A percentile compares a stretch with the other conserved stretches of the same genome.
These are phyloP conservation scores for Murraya koenigii DNA, from an alignment of 345 rosid genomes.

Conservation along the genomic window DNA sequence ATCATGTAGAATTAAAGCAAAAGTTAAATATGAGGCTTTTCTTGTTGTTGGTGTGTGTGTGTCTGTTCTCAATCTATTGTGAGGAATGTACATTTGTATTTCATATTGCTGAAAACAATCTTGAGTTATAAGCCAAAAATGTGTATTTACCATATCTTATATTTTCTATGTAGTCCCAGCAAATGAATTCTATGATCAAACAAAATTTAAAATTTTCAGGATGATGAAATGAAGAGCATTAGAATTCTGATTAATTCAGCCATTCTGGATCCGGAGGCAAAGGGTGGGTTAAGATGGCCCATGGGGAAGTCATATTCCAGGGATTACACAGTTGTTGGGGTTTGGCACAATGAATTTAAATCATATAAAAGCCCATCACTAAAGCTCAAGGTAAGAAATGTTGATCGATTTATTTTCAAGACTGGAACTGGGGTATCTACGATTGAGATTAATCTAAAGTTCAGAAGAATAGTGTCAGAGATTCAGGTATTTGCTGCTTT, in stretches of 20 bases:
- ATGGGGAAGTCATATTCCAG: constrained; percentile 38
- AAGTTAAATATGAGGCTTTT: no score
- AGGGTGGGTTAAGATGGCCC: constrained; percentile 75
- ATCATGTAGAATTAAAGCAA: no score
- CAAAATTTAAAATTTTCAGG: constrained; percentile 38
- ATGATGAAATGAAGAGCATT: constrained; percentile 48
- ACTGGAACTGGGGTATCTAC: constrained; percentile 34
- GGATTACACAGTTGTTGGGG: constrained; percentile 38
- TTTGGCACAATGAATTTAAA: constrained; percentile 41
- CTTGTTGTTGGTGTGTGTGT: no score
- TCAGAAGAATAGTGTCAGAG: constrained; percentile 47
- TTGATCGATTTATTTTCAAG: constrained; percentile 52
- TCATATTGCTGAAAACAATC: no score
- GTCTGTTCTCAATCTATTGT: no score
- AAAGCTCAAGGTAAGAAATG: constrained; percentile 49
- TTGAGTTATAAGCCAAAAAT: no score
- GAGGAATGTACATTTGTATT: no score
- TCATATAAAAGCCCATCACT: constrained; percentile 37
- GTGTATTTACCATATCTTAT: background rate
- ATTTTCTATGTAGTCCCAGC: background rate
- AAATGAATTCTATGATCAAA: background rate
- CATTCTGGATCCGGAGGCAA: constrained; percentile 49
- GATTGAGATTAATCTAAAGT: constrained; percentile 40
- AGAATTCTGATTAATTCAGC: constrained; percentile 43
- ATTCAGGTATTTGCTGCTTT: constrained; percentile 19